Evolutionary conservation across 2,329 filamentous ascomycete species (phyloP).

Genomic region (Penicillium griseofulvum): DNA sequence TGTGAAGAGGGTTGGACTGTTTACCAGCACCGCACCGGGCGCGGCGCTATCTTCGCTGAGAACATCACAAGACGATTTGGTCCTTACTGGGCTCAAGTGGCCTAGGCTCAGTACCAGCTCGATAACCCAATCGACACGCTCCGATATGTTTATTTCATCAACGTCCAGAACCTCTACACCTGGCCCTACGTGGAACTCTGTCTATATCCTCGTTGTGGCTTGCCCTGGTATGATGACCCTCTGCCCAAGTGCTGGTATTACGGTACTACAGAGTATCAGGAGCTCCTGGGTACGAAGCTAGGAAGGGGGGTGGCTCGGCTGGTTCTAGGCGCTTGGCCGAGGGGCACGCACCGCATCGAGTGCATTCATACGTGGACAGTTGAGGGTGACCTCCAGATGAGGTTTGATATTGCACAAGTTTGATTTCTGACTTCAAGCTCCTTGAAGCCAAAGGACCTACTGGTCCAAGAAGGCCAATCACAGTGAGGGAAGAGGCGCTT

Average conservation of each 20-base stretch:
- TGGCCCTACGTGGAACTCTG: not conserved
- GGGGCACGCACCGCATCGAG: not conserved
- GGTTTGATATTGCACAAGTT: not conserved
- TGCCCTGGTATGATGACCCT: not conserved
- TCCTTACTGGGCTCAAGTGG: not conserved
- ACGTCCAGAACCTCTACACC: not conserved
- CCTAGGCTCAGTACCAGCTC: not conserved
- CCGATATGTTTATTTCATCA: not conserved
- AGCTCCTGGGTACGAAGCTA: not conserved
- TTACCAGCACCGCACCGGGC: not conserved
- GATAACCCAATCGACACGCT: not conserved
- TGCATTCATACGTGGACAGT: not conserved
- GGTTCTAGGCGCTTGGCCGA: not conserved
- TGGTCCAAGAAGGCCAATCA: not conserved
- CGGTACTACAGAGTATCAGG: not conserved
- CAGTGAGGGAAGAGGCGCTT: not conserved
- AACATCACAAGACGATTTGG: not conserved
- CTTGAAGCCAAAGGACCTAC: too few species aligned
- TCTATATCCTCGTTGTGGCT: not conserved
- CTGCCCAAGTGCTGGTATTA: not conserved
- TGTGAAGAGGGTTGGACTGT: not conserved
- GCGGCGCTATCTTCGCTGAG: not conserved
- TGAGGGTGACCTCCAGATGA: not conserved
- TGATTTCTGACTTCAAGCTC: not conserved
- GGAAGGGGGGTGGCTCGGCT: conserved; percentile 1